These are phyloP conservation scores for Globisporangium uncinulatum DNA, from an alignment of 352 stramenopile genomes.

Conservation along the genomic window DNA sequence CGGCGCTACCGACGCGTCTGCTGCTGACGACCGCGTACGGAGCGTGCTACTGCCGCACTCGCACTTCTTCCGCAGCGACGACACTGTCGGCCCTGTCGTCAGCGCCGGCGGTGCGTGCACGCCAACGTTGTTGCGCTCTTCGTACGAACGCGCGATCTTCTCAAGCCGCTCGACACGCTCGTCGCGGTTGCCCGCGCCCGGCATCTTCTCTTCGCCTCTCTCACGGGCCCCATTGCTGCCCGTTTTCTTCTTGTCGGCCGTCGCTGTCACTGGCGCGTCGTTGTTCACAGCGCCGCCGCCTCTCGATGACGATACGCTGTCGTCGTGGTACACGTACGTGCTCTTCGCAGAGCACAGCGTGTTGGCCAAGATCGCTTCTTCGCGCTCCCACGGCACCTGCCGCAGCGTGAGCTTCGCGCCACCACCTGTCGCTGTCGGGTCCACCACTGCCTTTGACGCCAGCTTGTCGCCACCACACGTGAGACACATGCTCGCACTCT, in stretches of 20 bases:
- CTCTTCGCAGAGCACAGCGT: slow-evolving; percentile 62
- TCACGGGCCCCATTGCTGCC: slow-evolving; percentile 17
- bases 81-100: not conserved
- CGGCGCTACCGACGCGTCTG: slow-evolving; percentile 24
- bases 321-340: slow-evolving; percentile 75
- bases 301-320: slow-evolving; percentile 10
- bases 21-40: slow-evolving; percentile 19
- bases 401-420: slow-evolving; percentile 34
- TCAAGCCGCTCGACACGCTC: slow-evolving; percentile 66
- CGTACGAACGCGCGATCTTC: slow-evolving; percentile 51
- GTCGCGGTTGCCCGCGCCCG: slow-evolving; percentile 50
- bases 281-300: not conserved
- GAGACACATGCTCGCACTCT: slow-evolving; percentile 27
- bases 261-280: slow-evolving; percentile 13
- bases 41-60: slow-evolving; percentile 13
- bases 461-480: slow-evolving; percentile 57
- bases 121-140: slow-evolving; percentile 60
- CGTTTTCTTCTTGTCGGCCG: slow-evolving; percentile 36
- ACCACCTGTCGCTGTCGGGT: not conserved
- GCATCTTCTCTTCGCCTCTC: slow-evolving; percentile 67
- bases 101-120: slow-evolving; percentile 13
- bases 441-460: not conserved
- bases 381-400: slow-evolving; percentile 56
- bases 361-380: slow-evolving; percentile 58
- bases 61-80: slow-evolving; percentile 8